Evolutionary conservation across 495 filamentous ascomycete species (phyloP), one percentile per base, ranked within the genome.

Genomic region (Aspergillus nidulans): DNA sequence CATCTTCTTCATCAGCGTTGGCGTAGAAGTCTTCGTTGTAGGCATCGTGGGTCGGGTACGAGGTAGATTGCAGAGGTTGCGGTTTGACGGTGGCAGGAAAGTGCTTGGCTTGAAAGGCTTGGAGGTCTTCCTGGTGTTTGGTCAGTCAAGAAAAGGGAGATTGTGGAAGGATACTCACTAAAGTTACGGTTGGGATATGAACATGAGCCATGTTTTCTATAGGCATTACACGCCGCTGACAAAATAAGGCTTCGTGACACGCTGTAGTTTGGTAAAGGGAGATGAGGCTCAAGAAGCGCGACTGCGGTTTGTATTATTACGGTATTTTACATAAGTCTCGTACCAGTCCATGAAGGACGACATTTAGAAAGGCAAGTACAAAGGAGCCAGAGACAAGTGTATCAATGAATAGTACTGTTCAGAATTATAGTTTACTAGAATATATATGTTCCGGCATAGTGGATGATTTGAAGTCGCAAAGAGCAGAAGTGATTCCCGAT

Each of bases 21-120:
- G 40, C 67, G 50, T 45, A 72, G 58, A 44, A 49, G 23, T 58
- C 19, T 10, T 50, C 20, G 30, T 5, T 18, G 36, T 39, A 8
- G 3, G 36, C 18, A 18, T 39, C 36, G 36, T 9, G 36, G 36
- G n/a, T 5, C 12, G 13, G 36, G 36, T 4, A 16, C 8, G 30
- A 4, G 36, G 36, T 4, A 24, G 52, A 40, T 10, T 45, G 41
- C 0, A 30, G 39, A 23, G 60, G 1, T 36, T 44, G 40, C 20
- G 60, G 1, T 32, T 48, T 56, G 24, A 42, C 50, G 16, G 53
- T 58, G 8, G 66, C 56, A 23, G 81, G 82, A 66, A 89, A 87
- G 54, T 89, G 88, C 40, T 69, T 59, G 19, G 74, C 60, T 64
- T 92, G 85, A 68, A 95, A 95, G 24, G 76, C 75, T 58, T 74